phyloP scores from a whole-genome alignment of 2,329 filamentous ascomycete species.

The Pseudogymnoascus sp. region DNA sequence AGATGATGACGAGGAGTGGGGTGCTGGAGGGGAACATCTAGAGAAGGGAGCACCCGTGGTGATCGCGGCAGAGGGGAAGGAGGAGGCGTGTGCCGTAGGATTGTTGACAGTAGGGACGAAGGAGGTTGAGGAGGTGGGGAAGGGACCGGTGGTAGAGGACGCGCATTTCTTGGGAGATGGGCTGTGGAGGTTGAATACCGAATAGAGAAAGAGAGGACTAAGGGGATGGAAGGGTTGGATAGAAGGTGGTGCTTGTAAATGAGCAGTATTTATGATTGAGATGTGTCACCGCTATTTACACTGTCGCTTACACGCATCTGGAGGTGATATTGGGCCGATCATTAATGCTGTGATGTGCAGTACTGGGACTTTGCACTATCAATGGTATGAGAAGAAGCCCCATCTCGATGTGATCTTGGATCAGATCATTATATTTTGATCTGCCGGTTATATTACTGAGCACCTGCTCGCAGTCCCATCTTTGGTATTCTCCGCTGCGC shows the following conservation, averaged over 20 bases:
- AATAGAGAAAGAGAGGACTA: slow-evolving; percentile 10
- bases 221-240: not conserved
- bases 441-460: not conserved
- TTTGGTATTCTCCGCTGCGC: not conserved
- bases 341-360: too few species aligned
- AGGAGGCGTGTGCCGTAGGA: slow-evolving; percentile 82
- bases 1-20: slow-evolving; percentile 31
- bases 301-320: too few species aligned
- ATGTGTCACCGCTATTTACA: not conserved
- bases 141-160: slow-evolving; percentile 88
- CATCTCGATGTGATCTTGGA: not conserved
- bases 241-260: not conserved
- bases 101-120: slow-evolving; percentile 75
- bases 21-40: slow-evolving; percentile 52
- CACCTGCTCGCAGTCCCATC: not conserved
- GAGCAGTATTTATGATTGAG: not conserved
- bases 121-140: slow-evolving; percentile 89
- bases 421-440: not conserved
- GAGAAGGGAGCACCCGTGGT: slow-evolving; percentile 78
- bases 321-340: too few species aligned
- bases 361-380: not conserved
- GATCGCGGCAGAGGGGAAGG: slow-evolving; percentile 87
- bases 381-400: not conserved
- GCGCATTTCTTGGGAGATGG: slow-evolving; percentile 93
- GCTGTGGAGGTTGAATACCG: slow-evolving; percentile 56